Evolutionary conservation across 495 filamentous ascomycete genomes (phyloP).

Genomic region (Xylaria acuta): DNA sequence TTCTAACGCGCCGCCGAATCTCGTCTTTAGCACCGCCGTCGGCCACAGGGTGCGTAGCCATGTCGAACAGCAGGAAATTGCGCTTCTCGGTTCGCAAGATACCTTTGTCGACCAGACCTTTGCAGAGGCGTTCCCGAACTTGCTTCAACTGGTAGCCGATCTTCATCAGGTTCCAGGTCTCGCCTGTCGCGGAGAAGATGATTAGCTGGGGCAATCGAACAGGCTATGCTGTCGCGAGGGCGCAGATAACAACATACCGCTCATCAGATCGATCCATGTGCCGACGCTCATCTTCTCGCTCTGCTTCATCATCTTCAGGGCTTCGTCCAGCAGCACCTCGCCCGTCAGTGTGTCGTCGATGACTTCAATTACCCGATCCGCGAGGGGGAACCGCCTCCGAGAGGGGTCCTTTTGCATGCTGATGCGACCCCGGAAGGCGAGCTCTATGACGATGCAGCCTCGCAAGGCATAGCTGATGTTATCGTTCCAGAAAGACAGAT

Average conservation of each 20-base stretch:
- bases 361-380: constrained; percentile 93
- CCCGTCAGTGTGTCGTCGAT: constrained; percentile 96
- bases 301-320: constrained; percentile 99
- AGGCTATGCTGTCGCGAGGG: constrained; percentile 1
- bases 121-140: constrained; percentile 94
- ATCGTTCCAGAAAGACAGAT: constrained; percentile 99
- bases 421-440: constrained; percentile 93
- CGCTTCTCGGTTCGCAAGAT: constrained; percentile 98
- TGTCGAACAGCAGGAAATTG: constrained; percentile 99
- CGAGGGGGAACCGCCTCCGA: constrained; percentile 86
- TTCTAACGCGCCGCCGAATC: constrained; percentile 88
- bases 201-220: constrained; percentile 34
- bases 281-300: constrained; percentile 99
- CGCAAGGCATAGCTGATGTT: constrained; percentile 98
- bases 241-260: constrained; percentile 65
- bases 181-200: constrained; percentile 62
- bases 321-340: constrained; percentile 96
- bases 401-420: constrained; percentile 98
- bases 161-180: constrained; percentile 99
- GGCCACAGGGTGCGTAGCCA: constrained; percentile 98
- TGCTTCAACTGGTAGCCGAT: constrained; percentile 99
- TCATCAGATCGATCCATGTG: constrained; percentile 98
- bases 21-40: constrained; percentile 98
- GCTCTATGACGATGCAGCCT: constrained; percentile 96
- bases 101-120: constrained; percentile 98